A percentile compares a stretch with the other conserved stretches of the same genome.
phyloP scores from a whole-genome alignment of 805 yeast species.

The Henningerozyma blattae region DNA sequence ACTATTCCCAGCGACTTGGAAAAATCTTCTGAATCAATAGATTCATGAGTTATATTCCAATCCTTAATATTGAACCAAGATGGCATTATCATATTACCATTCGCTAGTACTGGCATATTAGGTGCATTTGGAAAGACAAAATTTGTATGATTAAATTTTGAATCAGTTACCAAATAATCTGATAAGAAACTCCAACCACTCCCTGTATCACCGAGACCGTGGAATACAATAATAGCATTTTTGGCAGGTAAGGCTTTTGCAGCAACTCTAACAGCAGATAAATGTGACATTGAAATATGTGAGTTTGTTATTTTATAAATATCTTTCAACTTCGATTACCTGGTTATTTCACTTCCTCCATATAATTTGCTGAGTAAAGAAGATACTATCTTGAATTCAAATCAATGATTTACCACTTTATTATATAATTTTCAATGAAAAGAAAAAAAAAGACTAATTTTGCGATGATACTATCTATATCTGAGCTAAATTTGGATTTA shows the following conservation, averaged over 20 bases:
- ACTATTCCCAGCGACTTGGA: constrained; percentile 36
- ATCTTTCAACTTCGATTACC: no score
- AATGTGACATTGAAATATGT: no score
- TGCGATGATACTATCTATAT: no score
- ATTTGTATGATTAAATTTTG: constrained; percentile 42
- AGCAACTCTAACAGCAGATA: constrained; percentile 22
- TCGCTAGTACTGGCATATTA: constrained; percentile 49
- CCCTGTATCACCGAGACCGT: constrained; percentile 90
- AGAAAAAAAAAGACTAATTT: no score
- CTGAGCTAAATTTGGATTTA: no score
- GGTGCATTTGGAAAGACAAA: constrained; percentile 94
- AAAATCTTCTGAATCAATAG: constrained; percentile 43
- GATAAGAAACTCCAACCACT: constrained; percentile 82
- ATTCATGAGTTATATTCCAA: constrained; percentile 33
- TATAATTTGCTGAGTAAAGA: no score
- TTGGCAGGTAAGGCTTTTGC: constrained; percentile 30
- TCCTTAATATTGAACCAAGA: constrained; percentile 77
- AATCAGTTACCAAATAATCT: constrained; percentile 37
- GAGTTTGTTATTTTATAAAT: no score
- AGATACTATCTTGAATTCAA: no score
- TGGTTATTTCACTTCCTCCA: no score
- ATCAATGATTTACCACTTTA: no score
- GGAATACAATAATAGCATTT: constrained; percentile 65
- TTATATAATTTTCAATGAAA: no score
- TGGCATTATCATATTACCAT: constrained; percentile 57